phyloP scores from a whole-genome alignment of 371 early-diverging fungal species.

The Mucor sp. region DNA sequence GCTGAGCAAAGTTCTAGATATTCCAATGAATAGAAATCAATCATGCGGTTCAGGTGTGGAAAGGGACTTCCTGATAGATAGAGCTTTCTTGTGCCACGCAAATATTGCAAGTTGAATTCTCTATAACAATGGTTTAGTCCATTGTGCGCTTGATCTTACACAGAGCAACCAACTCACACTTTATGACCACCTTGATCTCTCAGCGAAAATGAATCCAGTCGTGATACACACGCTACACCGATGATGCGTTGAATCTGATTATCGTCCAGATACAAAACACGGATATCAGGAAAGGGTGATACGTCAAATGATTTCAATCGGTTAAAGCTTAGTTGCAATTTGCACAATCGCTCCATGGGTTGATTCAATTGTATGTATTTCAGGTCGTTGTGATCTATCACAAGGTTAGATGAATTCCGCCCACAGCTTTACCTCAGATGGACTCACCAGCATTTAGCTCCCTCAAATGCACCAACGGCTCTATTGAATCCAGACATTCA shows the following conservation, averaged over 20 bases:
- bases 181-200: slow-evolving; percentile 57
- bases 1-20: slow-evolving; percentile 57
- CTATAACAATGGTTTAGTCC: slow-evolving; percentile 16
- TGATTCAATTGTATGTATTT: slow-evolving; percentile 39
- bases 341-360: slow-evolving; percentile 42
- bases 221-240: slow-evolving; percentile 39
- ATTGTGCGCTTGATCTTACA: neutral
- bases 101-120: slow-evolving; percentile 45
- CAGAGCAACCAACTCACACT: slow-evolving; percentile 27
- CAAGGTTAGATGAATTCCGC: neutral
- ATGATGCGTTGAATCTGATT: slow-evolving; percentile 51
- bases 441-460: slow-evolving; percentile 29
- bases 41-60: slow-evolving; percentile 33
- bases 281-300: slow-evolving; percentile 47
- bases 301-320: slow-evolving; percentile 50
- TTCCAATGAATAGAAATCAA: slow-evolving; percentile 54
- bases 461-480: slow-evolving; percentile 38
- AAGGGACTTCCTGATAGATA: slow-evolving; percentile 57
- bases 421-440: neutral
- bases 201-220: slow-evolving; percentile 52
- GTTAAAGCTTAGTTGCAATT: slow-evolving; percentile 52
- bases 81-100: slow-evolving; percentile 51
- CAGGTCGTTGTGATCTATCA: slow-evolving; percentile 51
- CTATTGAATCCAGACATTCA: slow-evolving; percentile 46
- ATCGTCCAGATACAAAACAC: slow-evolving; percentile 55